A percentile compares a stretch with the other conserved stretches of the same genome.
These are phyloP conservation scores for Marasmius oreades DNA, from an alignment of 1,284 basidiomycete genomes.

Conservation along the genomic window DNA sequence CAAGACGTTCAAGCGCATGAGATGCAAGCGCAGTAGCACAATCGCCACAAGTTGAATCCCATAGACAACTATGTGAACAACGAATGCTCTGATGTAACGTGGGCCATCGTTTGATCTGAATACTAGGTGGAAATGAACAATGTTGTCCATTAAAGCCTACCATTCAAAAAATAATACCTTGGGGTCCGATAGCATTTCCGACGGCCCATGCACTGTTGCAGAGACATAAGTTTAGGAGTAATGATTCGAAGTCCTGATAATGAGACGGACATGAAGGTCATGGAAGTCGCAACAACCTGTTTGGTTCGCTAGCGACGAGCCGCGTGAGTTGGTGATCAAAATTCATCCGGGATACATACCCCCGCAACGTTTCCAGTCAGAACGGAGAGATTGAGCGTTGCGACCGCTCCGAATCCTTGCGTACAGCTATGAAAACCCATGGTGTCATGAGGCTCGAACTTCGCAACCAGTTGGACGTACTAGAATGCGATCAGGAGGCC, in stretches of 20 bases:
- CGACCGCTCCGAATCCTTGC: constrained; percentile 42
- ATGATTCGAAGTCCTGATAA: neutral
- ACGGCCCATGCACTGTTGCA: constrained; percentile 40
- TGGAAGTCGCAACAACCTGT: constrained; percentile 41
- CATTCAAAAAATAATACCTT: constrained; percentile 27
- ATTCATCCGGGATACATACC: constrained; percentile 17
- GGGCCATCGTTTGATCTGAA: constrained; percentile 45
- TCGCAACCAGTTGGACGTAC: constrained; percentile 23
- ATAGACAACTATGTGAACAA: constrained; percentile 47
- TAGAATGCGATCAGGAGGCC: constrained; percentile 49
- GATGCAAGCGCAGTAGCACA: constrained; percentile 37
- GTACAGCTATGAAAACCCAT: constrained; percentile 30
- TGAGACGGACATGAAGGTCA: constrained; percentile 38
- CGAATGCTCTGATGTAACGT: constrained; percentile 46
- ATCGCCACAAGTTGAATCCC: constrained; percentile 42
- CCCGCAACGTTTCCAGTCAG: constrained; percentile 46
- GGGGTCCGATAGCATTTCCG: constrained; percentile 47
- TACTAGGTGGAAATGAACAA: constrained; percentile 22
- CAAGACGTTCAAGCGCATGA: constrained; percentile 43
- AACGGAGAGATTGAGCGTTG: constrained; percentile 40
- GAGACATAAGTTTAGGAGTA: neutral
- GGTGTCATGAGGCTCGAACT: neutral
- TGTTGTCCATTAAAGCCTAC: neutral
- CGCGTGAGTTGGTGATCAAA: neutral
- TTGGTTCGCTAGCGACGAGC: constrained; percentile 34